Conservation (phyloP, 2,329 filamentous ascomycete species). For the Chrysoporthe austroafricana region DNA sequence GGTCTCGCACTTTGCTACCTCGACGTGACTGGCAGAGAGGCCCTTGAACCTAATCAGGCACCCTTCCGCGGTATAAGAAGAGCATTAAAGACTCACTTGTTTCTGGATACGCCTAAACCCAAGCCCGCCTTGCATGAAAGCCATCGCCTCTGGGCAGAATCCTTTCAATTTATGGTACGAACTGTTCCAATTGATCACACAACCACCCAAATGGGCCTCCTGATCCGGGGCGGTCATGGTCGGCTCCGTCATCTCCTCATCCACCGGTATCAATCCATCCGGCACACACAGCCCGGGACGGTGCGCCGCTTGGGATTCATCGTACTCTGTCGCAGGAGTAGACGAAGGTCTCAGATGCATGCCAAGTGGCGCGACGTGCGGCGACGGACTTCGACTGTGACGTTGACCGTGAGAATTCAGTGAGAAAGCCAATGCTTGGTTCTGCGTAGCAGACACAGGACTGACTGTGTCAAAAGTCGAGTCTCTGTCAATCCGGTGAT, state of each 20-base stretch:
- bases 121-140: conserved; percentile 50
- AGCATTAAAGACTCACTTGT: conserved; percentile 42
- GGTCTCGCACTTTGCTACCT: conserved; percentile 55
- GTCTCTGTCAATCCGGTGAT: conserved; percentile 10
- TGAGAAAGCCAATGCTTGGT: neutral
- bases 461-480: conserved; percentile 16
- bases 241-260: conserved; percentile 33
- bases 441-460: conserved; percentile 2
- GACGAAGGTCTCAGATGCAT: neutral
- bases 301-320: conserved; percentile 2
- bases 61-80: neutral
- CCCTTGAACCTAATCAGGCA: conserved; percentile 28
- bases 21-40: conserved; percentile 40
- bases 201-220: conserved; percentile 39
- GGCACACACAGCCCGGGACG: conserved; percentile 28
- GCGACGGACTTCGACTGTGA: neutral
- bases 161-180: conserved; percentile 58
- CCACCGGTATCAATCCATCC: conserved; percentile 44
- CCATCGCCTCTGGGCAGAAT: conserved; percentile 59
- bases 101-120: conserved; percentile 57
- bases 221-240: conserved; percentile 23
- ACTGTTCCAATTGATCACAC: conserved; percentile 48
- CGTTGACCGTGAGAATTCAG: conserved; percentile 16
- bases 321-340: no score
- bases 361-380: conserved; percentile 13